Percentiles rank a stretch among this genome's conserved stretches.
phyloP scores from a whole-genome alignment of 2,329 filamentous ascomycete genomes.

The Talaromyces amestolkiae region DNA sequence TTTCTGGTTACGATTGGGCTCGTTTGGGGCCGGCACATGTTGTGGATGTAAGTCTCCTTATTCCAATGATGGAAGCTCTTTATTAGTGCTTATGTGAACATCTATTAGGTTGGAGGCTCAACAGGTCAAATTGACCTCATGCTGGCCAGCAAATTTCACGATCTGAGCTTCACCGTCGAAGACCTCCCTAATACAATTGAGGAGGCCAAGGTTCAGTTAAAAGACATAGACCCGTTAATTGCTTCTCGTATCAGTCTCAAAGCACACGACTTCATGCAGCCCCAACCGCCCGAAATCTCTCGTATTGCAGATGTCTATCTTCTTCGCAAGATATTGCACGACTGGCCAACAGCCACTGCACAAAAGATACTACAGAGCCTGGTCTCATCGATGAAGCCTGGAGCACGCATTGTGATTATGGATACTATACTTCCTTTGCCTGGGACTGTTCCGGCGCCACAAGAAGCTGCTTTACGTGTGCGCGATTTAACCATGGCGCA shows the following conservation, averaged over 20 bases:
- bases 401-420: slow-evolving; percentile 30
- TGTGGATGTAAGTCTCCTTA: slow-evolving; percentile 44
- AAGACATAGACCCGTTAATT: background rate
- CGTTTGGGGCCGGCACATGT: slow-evolving; percentile 49
- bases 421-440: slow-evolving; percentile 31
- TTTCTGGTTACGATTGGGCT: slow-evolving; percentile 28
- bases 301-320: slow-evolving; percentile 29
- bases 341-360: slow-evolving; percentile 37
- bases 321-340: slow-evolving; percentile 40
- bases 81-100: background rate
- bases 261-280: slow-evolving; percentile 35
- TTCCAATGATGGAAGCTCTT: background rate
- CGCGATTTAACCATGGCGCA: slow-evolving; percentile 23
- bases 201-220: background rate
- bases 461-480: background rate
- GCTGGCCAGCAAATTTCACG: slow-evolving; percentile 51
- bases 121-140: slow-evolving; percentile 57
- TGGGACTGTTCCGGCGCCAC: background rate
- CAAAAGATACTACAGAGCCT: slow-evolving; percentile 34
- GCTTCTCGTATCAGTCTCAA: slow-evolving; percentile 23
- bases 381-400: slow-evolving; percentile 30
- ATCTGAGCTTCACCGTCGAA: slow-evolving; percentile 55
- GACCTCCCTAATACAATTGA: slow-evolving; percentile 43
- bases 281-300: slow-evolving; percentile 27
- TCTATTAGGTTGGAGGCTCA: slow-evolving; percentile 48